Evolutionary conservation across 768 basidiomycete genomes (phyloP).

Genomic region (Podaxis carcinomalis): DNA sequence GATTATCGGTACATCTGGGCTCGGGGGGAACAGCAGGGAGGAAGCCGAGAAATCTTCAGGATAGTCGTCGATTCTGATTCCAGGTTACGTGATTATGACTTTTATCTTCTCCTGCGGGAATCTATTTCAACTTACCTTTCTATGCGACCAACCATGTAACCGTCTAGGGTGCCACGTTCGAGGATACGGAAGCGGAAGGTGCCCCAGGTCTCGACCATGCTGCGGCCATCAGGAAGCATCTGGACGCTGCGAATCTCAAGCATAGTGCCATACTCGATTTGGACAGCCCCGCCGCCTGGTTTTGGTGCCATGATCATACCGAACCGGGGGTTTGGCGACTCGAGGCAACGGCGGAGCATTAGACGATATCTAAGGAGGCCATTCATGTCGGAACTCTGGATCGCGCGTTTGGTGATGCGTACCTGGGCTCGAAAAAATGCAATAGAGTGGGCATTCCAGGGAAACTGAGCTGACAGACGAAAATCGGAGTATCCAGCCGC

Average conservation of each 20-base stretch:
- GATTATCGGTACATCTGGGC: background rate
- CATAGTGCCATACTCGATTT: slow-evolving; percentile 87
- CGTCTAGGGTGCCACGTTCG: slow-evolving; percentile 81
- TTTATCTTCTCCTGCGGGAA: slow-evolving; percentile 8
- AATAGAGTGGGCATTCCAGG: slow-evolving; percentile 87
- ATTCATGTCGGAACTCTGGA: slow-evolving; percentile 1
- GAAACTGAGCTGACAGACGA: slow-evolving; percentile 86
- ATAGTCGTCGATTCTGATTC: slow-evolving; percentile 29
- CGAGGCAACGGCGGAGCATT: slow-evolving; percentile 95
- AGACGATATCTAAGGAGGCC: slow-evolving; percentile 64
- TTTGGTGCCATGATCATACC: slow-evolving; percentile 85
- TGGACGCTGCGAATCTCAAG: slow-evolving; percentile 83
- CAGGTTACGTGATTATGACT: slow-evolving; percentile 5
- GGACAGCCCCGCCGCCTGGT: slow-evolving; percentile 31
- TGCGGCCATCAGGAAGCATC: slow-evolving; percentile 86
- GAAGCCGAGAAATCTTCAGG: slow-evolving; percentile 34
- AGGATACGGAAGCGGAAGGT: slow-evolving; percentile 79
- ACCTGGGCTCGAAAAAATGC: slow-evolving; percentile 92
- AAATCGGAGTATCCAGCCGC: slow-evolving; percentile 85
- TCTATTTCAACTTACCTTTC: slow-evolving; percentile 41
- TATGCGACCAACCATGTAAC: slow-evolving; percentile 83
- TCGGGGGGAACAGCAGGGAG: slow-evolving; percentile 11
- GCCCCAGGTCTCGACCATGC: slow-evolving; percentile 68
- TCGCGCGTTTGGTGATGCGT: slow-evolving; percentile 1
- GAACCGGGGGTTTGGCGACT: slow-evolving; percentile 71